phyloP scores from a whole-genome alignment of 2,329 filamentous ascomycete species.

The Aureobasidium namibiae region DNA sequence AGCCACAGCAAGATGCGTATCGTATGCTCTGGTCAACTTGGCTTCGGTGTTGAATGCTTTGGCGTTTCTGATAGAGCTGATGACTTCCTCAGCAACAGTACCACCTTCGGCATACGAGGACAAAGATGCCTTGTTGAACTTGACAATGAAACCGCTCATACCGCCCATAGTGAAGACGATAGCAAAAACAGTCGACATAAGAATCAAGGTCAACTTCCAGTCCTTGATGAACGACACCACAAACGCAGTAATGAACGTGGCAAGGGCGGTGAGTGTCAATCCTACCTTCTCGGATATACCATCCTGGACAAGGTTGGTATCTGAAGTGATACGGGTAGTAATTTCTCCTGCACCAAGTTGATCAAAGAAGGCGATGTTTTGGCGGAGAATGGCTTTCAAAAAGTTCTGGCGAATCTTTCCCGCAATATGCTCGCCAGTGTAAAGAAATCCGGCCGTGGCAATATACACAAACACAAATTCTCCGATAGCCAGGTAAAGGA shows the following conservation, averaged over 20 bases:
- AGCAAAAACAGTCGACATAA: slow-evolving; percentile 72
- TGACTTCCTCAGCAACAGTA: slow-evolving; percentile 84
- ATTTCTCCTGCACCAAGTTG: slow-evolving; percentile 89
- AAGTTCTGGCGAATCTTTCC: slow-evolving; percentile 62
- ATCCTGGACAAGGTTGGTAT: slow-evolving; percentile 88
- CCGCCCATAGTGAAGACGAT: slow-evolving; percentile 69
- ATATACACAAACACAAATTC: slow-evolving; percentile 74
- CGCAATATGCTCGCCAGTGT: slow-evolving; percentile 40
- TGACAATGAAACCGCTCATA: slow-evolving; percentile 67
- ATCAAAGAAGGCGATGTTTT: slow-evolving; percentile 91
- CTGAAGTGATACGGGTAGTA: slow-evolving; percentile 86
- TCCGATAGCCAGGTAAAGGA: slow-evolving; percentile 74
- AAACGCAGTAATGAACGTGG: slow-evolving; percentile 82
- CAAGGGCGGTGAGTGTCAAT: slow-evolving; percentile 64
- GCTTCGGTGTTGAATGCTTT: slow-evolving; percentile 90
- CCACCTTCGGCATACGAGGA: slow-evolving; percentile 76
- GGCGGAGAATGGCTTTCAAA: slow-evolving; percentile 70
- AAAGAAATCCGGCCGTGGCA: slow-evolving; percentile 82
- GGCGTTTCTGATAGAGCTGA: slow-evolving; percentile 87
- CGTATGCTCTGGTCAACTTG: slow-evolving; percentile 80
- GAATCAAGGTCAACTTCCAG: slow-evolving; percentile 88
- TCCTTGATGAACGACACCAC: slow-evolving; percentile 84
- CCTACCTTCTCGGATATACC: slow-evolving; percentile 87
- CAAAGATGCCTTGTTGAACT: slow-evolving; percentile 69
- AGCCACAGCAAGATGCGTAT: slow-evolving; percentile 62